Evolutionary conservation across 78 protist genomes (phyloP).

Genomic region (Fonticula alba): DNA sequence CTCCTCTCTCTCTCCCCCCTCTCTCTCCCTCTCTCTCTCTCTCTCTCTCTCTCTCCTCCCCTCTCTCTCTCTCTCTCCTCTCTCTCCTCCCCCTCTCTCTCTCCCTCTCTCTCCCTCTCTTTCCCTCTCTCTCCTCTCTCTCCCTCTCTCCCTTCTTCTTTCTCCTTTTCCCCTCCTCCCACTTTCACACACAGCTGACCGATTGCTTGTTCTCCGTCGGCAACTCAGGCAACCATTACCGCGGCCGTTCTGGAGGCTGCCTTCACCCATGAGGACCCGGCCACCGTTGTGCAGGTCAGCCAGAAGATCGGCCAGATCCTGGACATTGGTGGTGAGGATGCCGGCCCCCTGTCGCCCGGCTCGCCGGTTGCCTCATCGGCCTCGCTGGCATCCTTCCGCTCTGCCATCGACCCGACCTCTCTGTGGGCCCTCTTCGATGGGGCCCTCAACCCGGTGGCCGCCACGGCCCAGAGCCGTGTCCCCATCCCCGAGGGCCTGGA

Average conservation of each 20-base stretch:
- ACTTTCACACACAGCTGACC: no score
- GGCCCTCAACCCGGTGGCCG: conserved; percentile 61
- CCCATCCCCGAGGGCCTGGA: conserved; percentile 19
- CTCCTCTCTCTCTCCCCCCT: not conserved
- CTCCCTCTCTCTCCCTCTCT: no score
- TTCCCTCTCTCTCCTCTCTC: no score
- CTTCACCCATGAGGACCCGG: not conserved
- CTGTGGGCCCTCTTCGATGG: conserved; percentile 36
- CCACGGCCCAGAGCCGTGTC: conserved; percentile 63
- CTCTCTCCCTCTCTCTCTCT: not conserved
- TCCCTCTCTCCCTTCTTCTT: no score
- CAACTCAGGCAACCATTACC: no score
- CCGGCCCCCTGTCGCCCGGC: not conserved
- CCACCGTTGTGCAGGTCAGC: not conserved
- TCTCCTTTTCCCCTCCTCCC: no score
- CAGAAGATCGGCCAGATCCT: not conserved
- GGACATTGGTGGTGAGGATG: not conserved
- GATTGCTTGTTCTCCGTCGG: no score
- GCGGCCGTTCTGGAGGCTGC: no score
- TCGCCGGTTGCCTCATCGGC: not conserved
- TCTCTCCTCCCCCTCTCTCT: no score
- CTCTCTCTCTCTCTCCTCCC: not conserved
- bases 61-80: no score
- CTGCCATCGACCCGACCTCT: not conserved
- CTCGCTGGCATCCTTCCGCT: not conserved